A percentile compares a stretch with the other conserved stretches of the same genome.
Conservation (phyloP, 805 yeast genomes). For the Candida gorgasii region DNA sequence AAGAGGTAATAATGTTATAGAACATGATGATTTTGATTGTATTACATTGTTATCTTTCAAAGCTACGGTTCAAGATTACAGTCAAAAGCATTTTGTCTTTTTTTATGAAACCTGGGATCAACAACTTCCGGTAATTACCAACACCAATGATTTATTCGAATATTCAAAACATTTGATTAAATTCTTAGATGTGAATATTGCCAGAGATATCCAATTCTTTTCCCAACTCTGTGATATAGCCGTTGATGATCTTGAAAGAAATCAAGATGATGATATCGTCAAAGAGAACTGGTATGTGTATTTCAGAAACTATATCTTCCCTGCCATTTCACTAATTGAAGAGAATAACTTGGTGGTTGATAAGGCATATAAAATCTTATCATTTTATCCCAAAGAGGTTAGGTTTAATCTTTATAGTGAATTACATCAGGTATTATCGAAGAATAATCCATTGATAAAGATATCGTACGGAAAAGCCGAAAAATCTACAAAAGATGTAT, state of each 20-base stretch:
- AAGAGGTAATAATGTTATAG: conserved; percentile 27
- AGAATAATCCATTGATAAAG: conserved; percentile 56
- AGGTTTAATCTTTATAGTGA: conserved; percentile 84
- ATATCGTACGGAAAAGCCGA: conserved; percentile 66
- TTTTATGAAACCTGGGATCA: conserved; percentile 54
- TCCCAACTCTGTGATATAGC: conserved; percentile 66
- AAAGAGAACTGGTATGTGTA: conserved; percentile 53
- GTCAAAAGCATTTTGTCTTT: conserved; percentile 29
- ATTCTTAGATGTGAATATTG: conserved; percentile 57
- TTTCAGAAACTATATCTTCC: conserved; percentile 65
- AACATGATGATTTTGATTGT: conserved; percentile 24
- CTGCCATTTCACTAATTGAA: conserved; percentile 54
- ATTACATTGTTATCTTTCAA: conserved; percentile 29
- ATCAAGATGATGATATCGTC: conserved; percentile 14
- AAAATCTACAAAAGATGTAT: conserved; percentile 71
- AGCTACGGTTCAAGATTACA: conserved; percentile 25
- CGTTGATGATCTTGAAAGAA: conserved; percentile 30
- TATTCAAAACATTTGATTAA: conserved; percentile 50
- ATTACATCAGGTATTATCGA: conserved; percentile 56
- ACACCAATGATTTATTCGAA: conserved; percentile 46
- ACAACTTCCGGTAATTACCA: conserved; percentile 36
- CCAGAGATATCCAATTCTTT: conserved; percentile 49
- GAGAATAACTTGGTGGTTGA: conserved; percentile 61
- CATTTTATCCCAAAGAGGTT: conserved; percentile 55
- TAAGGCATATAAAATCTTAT: conserved; percentile 58